A percentile compares a stretch with the other conserved stretches of the same genome.
Evolutionary conservation across 2,329 filamentous ascomycete genomes (phyloP).

Genomic region (Sporothrix inflata): DNA sequence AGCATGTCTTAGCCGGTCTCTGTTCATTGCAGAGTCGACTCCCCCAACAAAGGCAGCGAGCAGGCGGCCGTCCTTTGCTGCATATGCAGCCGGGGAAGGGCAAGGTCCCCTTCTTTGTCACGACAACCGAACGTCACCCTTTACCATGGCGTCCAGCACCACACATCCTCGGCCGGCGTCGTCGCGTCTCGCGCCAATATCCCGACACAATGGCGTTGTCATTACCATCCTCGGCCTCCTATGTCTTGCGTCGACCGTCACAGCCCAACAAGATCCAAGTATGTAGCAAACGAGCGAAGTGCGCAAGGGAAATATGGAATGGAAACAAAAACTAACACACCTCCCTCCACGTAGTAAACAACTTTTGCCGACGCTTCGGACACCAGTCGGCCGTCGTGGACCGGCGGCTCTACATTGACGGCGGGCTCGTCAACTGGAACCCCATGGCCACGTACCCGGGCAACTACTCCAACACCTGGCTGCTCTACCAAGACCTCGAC

Average conservation of each 20-base stretch:
- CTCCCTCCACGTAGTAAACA: conserved; percentile 44
- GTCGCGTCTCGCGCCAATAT: background rate
- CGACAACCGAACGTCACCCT: background rate
- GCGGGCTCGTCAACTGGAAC: conserved; percentile 61
- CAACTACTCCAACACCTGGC: conserved; percentile 60
- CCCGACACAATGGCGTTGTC: background rate
- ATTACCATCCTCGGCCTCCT: background rate
- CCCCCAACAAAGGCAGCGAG: background rate
- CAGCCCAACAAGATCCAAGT: conserved; percentile 30
- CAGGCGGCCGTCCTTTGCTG: background rate
- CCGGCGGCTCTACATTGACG: conserved; percentile 63
- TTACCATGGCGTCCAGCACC: background rate
- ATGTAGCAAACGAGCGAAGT: background rate
- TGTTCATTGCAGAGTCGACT: background rate
- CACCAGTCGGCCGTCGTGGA: conserved; percentile 66
- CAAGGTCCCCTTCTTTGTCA: background rate
- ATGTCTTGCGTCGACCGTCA: background rate
- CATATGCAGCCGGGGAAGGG: conserved; percentile 9
- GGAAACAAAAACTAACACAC: background rate
- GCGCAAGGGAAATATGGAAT: background rate
- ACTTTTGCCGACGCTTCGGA: conserved; percentile 59
- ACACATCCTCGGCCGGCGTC: background rate
- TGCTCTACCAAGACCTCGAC: conserved; percentile 62
- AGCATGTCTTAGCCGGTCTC: conserved; percentile 5
- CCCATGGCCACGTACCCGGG: conserved; percentile 50